phyloP scores from a whole-genome alignment of 2,329 filamentous ascomycete species.

The Chrysosporium queenslandicum region DNA sequence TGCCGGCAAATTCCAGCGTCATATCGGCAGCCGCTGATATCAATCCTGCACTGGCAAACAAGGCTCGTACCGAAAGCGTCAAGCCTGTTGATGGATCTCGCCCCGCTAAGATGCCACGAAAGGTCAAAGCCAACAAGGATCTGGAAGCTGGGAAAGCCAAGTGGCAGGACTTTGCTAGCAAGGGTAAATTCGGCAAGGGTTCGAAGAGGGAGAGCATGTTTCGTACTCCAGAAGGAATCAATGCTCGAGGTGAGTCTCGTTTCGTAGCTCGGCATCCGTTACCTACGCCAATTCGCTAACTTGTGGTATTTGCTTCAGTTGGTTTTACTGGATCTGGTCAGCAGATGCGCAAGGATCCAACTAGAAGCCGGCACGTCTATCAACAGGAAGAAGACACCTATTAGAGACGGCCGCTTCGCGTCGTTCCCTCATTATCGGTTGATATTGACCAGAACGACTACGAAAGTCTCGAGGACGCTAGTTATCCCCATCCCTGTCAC shows the following conservation, averaged over 20 bases:
- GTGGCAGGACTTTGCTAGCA: conserved; percentile 86
- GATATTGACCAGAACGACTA: not conserved
- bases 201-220: conserved; percentile 94
- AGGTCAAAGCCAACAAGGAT: conserved; percentile 81
- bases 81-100: conserved; percentile 52
- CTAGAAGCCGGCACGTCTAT: conserved; percentile 74
- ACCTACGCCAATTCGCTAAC: not conserved
- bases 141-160: conserved; percentile 83
- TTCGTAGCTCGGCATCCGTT: conserved; percentile 6
- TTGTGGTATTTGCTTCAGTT: conserved; percentile 46
- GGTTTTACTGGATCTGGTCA: conserved; percentile 94
- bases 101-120: conserved; percentile 59
- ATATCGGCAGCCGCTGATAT: conserved; percentile 59
- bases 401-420: conserved; percentile 23
- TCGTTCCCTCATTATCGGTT: not conserved
- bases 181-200: conserved; percentile 56
- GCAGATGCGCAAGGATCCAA: conserved; percentile 85
- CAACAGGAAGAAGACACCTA: conserved; percentile 61
- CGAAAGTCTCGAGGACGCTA: not conserved
- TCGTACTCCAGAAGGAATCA: conserved; percentile 74
- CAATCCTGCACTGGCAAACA: conserved; percentile 54
- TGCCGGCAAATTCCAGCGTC: conserved; percentile 42
- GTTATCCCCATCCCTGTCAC: not conserved
- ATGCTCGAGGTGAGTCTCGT: conserved; percentile 62
- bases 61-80: conserved; percentile 51